Evolutionary conservation across 768 basidiomycete species (phyloP), one percentile per base, ranked within the genome.

Genomic region (Melanogaster broomeanus): DNA sequence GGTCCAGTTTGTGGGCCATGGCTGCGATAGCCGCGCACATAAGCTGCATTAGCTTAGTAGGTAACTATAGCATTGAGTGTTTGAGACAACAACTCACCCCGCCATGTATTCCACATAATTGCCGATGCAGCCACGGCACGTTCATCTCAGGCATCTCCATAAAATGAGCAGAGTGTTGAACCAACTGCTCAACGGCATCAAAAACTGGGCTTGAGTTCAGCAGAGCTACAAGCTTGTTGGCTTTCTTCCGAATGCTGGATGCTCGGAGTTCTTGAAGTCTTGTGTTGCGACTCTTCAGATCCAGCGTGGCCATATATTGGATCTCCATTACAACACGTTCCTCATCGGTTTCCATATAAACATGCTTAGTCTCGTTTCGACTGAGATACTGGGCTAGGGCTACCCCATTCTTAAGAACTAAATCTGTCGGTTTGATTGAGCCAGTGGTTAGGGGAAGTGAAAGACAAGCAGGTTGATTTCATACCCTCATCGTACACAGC

Each of bases 311-410:
- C 1, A 53, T 18, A 8, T 41, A 40, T 6, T 57, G 56, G 0
- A 57, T 50, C 12, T 57, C 52, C 56, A 57, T 57, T 0, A 57
- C 37, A 1, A 55, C 31, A 1, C 3, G 11, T 4, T 57, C 53
- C 13, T 57, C 56, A 0, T 45, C 38, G 2, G 53, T 57, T 15
- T 57, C 53, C 56, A 57, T 57, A 11, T 57, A 57, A 0, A 57
- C 49, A 13, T 57, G 53, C 9, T 22, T 40, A 1, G 49, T 44
- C 8, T 51, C 49, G 9, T 57, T 57, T 7, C 46, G 39, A 9
- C 56, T 57, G 0, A 57, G 49, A 6, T 51, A 31, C 13, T 57
- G 56, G 0, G 51, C 54, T 10, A 57, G 44, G 5, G 40, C 39
- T 15, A 42, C 7, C 25, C 30, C 30, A 19, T 49, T 33, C 19